phyloP scores from a whole-genome alignment of 2,329 filamentous ascomycete genomes.

The Phoma sp. region DNA sequence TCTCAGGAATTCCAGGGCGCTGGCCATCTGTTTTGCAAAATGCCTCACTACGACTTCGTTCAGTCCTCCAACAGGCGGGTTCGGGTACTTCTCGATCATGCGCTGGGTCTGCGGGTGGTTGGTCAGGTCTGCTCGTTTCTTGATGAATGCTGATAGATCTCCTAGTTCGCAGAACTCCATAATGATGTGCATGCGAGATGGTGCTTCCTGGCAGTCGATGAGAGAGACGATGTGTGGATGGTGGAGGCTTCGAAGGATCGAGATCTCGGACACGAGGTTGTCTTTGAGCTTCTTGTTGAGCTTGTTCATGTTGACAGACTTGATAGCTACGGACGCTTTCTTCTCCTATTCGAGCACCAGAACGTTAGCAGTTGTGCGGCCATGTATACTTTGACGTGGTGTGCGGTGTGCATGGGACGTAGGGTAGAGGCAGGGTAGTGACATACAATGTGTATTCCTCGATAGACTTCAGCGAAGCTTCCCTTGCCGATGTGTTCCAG shows the following conservation, averaged over 20 bases:
- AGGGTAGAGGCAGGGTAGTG: neutral
- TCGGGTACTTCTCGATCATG: conserved; percentile 93
- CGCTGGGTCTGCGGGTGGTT: conserved; percentile 83
- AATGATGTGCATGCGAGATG: conserved; percentile 89
- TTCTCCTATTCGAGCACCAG: conserved; percentile 64
- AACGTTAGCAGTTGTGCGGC: neutral
- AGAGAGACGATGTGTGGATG: conserved; percentile 97
- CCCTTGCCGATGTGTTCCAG: conserved; percentile 94
- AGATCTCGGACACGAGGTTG: conserved; percentile 93
- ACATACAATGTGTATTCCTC: conserved; percentile 81
- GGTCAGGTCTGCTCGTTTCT: conserved; percentile 82
- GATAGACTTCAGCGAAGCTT: conserved; percentile 95
- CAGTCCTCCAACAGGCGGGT: conserved; percentile 79
- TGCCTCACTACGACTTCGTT: conserved; percentile 97
- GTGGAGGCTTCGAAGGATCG: conserved; percentile 90
- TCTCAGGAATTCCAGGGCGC: conserved; percentile 87
- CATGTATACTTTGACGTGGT: neutral
- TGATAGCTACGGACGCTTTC: conserved; percentile 88
- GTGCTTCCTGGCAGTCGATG: conserved; percentile 89
- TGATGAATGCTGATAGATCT: conserved; percentile 94
- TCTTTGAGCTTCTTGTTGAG: conserved; percentile 96
- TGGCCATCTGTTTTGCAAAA: conserved; percentile 93
- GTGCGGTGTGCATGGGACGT: neutral
- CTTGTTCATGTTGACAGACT: conserved; percentile 89
- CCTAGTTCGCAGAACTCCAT: conserved; percentile 99